Evolutionary conservation across 164 flowering plant species (phyloP), one percentile per base, ranked within the genome.

Genomic region (Cinnamomum chago): DNA sequence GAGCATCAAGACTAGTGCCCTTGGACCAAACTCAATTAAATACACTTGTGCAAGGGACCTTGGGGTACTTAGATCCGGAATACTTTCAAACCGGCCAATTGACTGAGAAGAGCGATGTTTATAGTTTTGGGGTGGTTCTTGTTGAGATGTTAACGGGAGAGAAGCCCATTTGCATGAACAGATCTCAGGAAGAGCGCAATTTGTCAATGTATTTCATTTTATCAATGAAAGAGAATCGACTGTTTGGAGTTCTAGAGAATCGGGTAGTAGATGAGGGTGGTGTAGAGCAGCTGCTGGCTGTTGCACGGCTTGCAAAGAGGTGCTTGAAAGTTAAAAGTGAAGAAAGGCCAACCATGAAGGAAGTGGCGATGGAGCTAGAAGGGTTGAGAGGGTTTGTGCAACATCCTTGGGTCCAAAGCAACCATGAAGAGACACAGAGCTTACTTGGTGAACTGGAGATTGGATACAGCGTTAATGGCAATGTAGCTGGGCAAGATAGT

Each of bases 121-220:
- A 76, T 28, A 76, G 78, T 28, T 76, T 76, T 28, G 78, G 78
- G 20, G 78, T 76, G 35, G 78, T 76, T 50, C 62, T 76, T 10
- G 33, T 70, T 3, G 78, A 76, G 73, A 50, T 76, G 20, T 70
- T 76, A 50, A 76, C 78, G 17, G 76, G 75, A 2, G 23, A 22
- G 58, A n/a, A 11, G 55, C 68, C 75, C 5, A 47, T 72, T 62
- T 72, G 55, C 22, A 3, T 22, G 1, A 17, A 13, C 12, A 65
- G 27, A n/a, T 35, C 75, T 14, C 55, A 40, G 23, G 58, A 40
- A 12, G 68, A 72, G 18, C 23, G 28, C 17, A 64, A 23, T 40
- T 28, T 72, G 13, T 35, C 75, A 3, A 40, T 23, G 55, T 25
- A 47, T 25, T 72, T 72, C 58, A 62, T 72, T 22, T 35, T 30